A percentile compares a stretch with the other conserved stretches of the same genome.
Conservation (phyloP, 495 filamentous ascomycete species). For the Penicillium arizonense region DNA sequence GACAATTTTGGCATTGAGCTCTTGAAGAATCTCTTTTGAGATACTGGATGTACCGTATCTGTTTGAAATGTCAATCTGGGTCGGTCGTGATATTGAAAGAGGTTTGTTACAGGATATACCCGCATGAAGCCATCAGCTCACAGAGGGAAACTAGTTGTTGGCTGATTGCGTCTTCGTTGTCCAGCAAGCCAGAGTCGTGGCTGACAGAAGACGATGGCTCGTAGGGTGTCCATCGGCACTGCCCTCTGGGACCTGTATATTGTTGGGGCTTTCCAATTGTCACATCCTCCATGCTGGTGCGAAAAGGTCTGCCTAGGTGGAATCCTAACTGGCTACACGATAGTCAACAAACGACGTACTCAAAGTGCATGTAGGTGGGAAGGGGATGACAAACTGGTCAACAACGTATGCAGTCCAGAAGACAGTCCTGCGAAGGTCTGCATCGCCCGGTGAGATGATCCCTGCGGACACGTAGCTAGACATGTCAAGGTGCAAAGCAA, state of each 20-base stretch:
- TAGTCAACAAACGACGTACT: neutral
- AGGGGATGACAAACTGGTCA: conserved; percentile 25
- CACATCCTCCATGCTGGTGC: conserved; percentile 22
- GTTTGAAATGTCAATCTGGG: no score
- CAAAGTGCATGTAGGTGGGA: no score
- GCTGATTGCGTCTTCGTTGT: conserved; percentile 5
- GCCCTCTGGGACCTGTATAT: neutral
- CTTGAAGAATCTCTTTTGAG: conserved; percentile 9
- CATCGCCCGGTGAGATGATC: conserved; percentile 17
- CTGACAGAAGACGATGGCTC: neutral
- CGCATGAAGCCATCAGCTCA: conserved; percentile 28
- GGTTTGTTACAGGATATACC: conserved; percentile 9
- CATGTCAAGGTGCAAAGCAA: conserved; percentile 37
- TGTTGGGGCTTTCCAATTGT: conserved; percentile 18
- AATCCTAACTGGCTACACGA: conserved; percentile 26
- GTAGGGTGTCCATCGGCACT: conserved; percentile 9
- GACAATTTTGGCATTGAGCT: conserved; percentile 18
- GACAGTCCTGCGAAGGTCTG: conserved; percentile 21
- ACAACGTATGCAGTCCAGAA: conserved; percentile 36
- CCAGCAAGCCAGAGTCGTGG: neutral
- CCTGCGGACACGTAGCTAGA: conserved; percentile 22
- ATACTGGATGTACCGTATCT: conserved; percentile 17
- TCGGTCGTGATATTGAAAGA: no score
- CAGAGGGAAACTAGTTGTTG: conserved; percentile 24
- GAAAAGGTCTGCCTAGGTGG: conserved; percentile 26